These are phyloP conservation scores for Tephrocybe sp. DNA, from an alignment of 768 basidiomycete species.

Conservation along the genomic window DNA sequence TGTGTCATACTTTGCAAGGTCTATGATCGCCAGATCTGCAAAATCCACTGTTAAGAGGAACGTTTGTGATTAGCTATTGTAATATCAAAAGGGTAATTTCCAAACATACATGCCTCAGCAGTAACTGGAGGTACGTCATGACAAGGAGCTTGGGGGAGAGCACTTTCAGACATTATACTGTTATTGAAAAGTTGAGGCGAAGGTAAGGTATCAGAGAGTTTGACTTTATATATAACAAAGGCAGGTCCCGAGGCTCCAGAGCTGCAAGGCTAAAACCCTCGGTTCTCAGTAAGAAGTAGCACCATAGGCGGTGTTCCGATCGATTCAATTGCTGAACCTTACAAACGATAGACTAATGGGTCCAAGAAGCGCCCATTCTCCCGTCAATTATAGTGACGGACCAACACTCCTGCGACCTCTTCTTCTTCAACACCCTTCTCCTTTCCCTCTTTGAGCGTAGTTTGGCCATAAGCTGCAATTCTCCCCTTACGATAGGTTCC, in stretches of 20 bases:
- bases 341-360: no score
- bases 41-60: conserved; percentile 32
- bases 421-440: conserved; percentile 47
- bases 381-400: conserved; percentile 48
- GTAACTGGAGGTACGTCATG: conserved; percentile 27
- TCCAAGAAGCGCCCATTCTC: no score
- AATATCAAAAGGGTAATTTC: background rate
- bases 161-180: no score
- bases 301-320: no score
- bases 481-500: conserved; percentile 40
- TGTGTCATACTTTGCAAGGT: conserved; percentile 42
- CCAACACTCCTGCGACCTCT: conserved; percentile 41
- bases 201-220: no score
- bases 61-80: background rate
- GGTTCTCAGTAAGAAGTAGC: no score
- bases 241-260: no score
- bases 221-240: no score
- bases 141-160: conserved; percentile 34
- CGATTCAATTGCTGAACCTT: no score
- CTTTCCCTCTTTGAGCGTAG: conserved; percentile 26
- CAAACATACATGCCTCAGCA: conserved; percentile 14
- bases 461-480: conserved; percentile 41
- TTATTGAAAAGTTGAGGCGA: no score
- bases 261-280: no score
- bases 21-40: conserved; percentile 54